Conservation (phyloP, 257 asterid genomes). For the Hygrophila difformis region DNA sequence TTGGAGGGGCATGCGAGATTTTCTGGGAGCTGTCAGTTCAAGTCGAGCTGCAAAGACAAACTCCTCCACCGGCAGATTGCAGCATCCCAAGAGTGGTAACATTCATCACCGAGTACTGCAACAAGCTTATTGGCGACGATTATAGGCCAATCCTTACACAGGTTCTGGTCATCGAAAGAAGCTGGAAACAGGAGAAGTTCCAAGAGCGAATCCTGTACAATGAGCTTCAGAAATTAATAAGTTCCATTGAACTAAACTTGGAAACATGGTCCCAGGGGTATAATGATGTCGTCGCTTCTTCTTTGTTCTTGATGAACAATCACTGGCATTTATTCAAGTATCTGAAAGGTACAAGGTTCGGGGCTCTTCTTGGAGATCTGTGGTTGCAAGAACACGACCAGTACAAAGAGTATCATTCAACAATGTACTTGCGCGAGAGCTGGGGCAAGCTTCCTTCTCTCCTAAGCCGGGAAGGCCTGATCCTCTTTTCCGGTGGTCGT, state of each 20-base stretch:
- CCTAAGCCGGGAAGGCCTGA: conserved; percentile 77
- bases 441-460: conserved; percentile 81
- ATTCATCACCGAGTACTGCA: conserved; percentile 74
- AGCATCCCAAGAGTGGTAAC: conserved; percentile 69
- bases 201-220: conserved; percentile 56
- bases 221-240: conserved; percentile 52
- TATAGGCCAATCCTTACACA: conserved; percentile 71
- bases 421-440: conserved; percentile 51
- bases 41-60: conserved; percentile 75
- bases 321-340: conserved; percentile 72
- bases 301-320: conserved; percentile 71
- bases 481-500: conserved; percentile 83
- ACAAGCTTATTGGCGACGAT: conserved; percentile 76
- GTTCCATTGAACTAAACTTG: conserved; percentile 58
- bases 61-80: conserved; percentile 78
- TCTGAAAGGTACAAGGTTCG: conserved; percentile 63
- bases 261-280: conserved; percentile 76
- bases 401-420: conserved; percentile 37
- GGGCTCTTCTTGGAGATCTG: conserved; percentile 55
- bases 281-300: conserved; percentile 38
- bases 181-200: conserved; percentile 76
- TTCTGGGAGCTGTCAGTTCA: conserved; percentile 90
- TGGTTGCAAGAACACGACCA: conserved; percentile 64
- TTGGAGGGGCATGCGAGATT: conserved; percentile 74
- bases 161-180: conserved; percentile 70